Evolutionary conservation across 2,329 filamentous ascomycete genomes (phyloP).

Genomic region (Apiospora rasikravindrae): DNA sequence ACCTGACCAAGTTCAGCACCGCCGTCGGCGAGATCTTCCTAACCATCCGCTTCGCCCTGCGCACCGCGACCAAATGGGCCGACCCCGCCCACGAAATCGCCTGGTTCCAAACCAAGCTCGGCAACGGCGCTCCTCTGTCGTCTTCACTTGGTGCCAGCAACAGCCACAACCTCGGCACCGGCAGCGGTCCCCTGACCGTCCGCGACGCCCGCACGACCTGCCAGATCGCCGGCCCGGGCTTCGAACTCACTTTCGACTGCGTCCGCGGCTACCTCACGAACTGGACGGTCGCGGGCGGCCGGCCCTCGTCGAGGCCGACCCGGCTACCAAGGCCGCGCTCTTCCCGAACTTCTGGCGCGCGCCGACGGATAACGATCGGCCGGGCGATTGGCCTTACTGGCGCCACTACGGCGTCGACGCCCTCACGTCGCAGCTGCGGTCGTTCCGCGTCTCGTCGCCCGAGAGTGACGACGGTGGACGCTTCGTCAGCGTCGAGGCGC

Average conservation of each 20-base stretch:
- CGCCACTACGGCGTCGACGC: conserved; percentile 53
- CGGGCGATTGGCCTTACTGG: conserved; percentile 63
- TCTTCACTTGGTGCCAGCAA: conserved; percentile 22
- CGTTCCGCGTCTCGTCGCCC: conserved; percentile 37
- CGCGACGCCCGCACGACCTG: conserved; percentile 32
- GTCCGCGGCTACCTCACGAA: conserved; percentile 48
- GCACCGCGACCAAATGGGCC: conserved; percentile 55
- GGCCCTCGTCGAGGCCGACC: conserved; percentile 42
- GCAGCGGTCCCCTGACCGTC: conserved; percentile 28
- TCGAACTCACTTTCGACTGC: conserved; percentile 50
- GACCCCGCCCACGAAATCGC: conserved; percentile 58
- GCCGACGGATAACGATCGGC: conserved; percentile 68
- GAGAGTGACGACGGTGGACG: conserved; percentile 23
- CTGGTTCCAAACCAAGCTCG: conserved; percentile 55
- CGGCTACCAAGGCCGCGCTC: conserved; percentile 44
- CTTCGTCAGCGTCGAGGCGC: conserved; percentile 45
- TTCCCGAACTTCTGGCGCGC: conserved; percentile 65
- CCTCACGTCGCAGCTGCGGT: conserved; percentile 53
- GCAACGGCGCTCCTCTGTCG: conserved; percentile 14
- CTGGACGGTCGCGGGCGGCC: conserved; percentile 45
- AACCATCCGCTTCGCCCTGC: conserved; percentile 50
- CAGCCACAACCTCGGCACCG: background rate
- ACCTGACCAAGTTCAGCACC: conserved; percentile 34
- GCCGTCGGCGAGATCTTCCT: conserved; percentile 48
- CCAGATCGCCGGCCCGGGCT: conserved; percentile 40